phyloP scores from a whole-genome alignment of 2,329 filamentous ascomycete genomes.

The Ophiostoma angusticollis region DNA sequence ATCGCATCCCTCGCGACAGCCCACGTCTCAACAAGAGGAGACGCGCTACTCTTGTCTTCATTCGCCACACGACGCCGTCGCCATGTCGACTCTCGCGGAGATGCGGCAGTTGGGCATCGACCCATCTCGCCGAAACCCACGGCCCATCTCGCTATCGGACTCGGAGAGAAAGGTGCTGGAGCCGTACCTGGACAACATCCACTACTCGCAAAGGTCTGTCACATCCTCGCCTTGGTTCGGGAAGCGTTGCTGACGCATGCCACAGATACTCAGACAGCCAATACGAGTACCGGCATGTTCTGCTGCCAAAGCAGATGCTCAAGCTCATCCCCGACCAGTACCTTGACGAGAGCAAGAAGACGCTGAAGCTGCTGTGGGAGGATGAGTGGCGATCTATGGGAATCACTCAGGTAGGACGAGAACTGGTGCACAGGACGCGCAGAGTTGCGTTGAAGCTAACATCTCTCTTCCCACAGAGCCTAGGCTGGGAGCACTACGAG shows the following conservation, averaged over 20 bases:
- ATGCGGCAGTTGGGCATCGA: conserved; percentile 52
- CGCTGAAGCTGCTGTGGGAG: conserved; percentile 92
- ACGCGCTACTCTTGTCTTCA: background rate
- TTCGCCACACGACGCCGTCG: background rate
- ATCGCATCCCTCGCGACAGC: too few relatives aligned
- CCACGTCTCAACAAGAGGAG: background rate
- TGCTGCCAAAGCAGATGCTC: conserved; percentile 95
- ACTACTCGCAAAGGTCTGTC: conserved; percentile 59
- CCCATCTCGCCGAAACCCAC: conserved; percentile 71
- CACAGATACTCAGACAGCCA: conserved; percentile 80
- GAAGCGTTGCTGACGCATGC: background rate
- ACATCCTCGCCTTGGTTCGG: conserved; percentile 37
- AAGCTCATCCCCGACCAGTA: conserved; percentile 84
- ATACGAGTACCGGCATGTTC: conserved; percentile 95
- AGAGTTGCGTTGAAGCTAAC: background rate
- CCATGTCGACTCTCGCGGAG: conserved; percentile 13
- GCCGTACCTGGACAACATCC: conserved; percentile 85
- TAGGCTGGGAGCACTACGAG: conserved; percentile 99
- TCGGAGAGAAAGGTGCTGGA: conserved; percentile 72
- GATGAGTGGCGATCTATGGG: conserved; percentile 96
- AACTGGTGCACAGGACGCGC: too few relatives aligned
- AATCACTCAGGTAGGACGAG: conserved; percentile 81
- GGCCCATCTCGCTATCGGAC: conserved; percentile 67
- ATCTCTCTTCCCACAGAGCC: conserved; percentile 49
- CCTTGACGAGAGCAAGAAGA: conserved; percentile 57